phyloP scores from a whole-genome alignment of 2,329 filamentous ascomycete genomes.

The Trichophyton benhamiae region DNA sequence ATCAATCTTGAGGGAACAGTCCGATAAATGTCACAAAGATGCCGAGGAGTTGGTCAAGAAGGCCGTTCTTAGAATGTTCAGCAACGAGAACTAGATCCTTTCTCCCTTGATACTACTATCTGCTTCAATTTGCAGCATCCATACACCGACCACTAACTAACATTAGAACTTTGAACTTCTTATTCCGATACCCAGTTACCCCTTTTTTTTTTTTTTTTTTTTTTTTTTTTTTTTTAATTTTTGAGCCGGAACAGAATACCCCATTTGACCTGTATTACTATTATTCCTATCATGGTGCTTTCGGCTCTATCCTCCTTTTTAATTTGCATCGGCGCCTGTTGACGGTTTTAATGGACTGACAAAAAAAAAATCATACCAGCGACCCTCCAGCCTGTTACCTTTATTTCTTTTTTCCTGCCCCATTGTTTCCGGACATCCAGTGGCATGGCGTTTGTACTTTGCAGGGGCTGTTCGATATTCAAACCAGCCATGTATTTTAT shows the following conservation, averaged over 20 bases:
- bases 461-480: background rate
- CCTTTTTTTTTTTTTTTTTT: background rate
- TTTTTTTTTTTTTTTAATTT: background rate
- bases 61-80: conserved; percentile 30
- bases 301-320: background rate
- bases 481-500: background rate
- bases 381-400: background rate
- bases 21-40: conserved; percentile 29
- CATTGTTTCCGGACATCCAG: background rate
- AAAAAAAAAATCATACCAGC: background rate
- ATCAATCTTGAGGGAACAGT: conserved; percentile 27
- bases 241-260: no score
- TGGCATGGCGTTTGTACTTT: background rate
- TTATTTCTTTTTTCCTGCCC: background rate
- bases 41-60: conserved; percentile 33
- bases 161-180: background rate
- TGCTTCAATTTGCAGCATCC: background rate
- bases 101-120: background rate
- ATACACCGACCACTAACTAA: background rate
- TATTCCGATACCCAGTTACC: background rate
- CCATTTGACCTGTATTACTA: background rate
- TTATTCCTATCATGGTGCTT: background rate
- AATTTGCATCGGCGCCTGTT: background rate
- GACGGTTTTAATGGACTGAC: background rate
- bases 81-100: conserved; percentile 18